phyloP scores from a whole-genome alignment of 2,329 filamentous ascomycete species.

The Claviceps humidiphila region DNA sequence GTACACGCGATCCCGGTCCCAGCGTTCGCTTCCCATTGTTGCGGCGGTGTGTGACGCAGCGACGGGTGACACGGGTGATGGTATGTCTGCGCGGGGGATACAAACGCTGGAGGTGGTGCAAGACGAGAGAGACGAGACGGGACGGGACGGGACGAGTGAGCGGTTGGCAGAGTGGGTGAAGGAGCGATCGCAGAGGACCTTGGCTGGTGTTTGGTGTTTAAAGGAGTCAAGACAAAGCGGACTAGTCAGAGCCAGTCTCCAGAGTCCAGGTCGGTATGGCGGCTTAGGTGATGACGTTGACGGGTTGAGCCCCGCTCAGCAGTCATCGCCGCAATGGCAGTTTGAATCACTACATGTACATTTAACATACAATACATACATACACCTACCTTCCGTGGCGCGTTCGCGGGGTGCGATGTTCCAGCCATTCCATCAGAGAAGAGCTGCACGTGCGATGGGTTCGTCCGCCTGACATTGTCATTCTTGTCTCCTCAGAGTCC shows the following conservation, averaged over 20 bases:
- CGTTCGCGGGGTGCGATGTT: neutral
- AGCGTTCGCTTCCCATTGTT: slow-evolving; percentile 25
- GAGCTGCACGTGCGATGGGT: neutral
- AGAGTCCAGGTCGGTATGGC: too few species aligned
- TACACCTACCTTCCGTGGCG: neutral
- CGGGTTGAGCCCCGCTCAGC: slow-evolving; percentile 1
- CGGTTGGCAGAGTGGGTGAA: too few species aligned
- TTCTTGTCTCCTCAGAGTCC: neutral
- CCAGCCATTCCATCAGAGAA: too few species aligned
- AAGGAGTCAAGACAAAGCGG: neutral
- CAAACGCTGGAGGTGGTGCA: too few species aligned
- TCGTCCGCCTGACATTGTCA: neutral
- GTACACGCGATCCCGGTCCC: slow-evolving; percentile 41
- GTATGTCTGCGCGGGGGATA: neutral
- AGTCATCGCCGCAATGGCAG: neutral
- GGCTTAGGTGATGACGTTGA: slow-evolving; percentile 7
- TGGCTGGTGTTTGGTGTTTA: neutral
- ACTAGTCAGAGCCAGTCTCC: neutral
- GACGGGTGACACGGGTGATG: neutral
- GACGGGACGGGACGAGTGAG: too few species aligned
- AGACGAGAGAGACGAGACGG: too few species aligned
- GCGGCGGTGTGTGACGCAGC: neutral
- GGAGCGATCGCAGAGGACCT: too few species aligned
- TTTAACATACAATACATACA: neutral
- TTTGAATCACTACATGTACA: neutral